Evolutionary conservation across 2,329 filamentous ascomycete genomes (phyloP).

Genomic region (Chaetomium sp.): DNA sequence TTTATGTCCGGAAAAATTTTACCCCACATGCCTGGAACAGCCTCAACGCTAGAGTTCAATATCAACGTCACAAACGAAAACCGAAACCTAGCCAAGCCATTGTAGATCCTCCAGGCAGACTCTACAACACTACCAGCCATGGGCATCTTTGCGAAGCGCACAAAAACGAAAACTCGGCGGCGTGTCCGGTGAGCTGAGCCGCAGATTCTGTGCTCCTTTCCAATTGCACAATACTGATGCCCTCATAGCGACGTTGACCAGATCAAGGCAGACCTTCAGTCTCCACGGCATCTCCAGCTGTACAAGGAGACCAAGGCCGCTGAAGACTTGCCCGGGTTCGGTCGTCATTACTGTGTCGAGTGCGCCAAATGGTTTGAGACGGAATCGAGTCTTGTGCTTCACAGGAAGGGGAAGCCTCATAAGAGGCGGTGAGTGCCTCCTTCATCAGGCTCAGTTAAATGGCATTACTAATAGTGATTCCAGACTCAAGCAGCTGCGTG

Average conservation of each 20-base stretch:
- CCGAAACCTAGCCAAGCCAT: not conserved
- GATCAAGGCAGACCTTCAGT: slow-evolving; percentile 73
- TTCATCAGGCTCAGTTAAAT: not conserved
- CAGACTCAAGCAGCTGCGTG: slow-evolving; percentile 74
- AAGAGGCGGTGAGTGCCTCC: slow-evolving; percentile 63
- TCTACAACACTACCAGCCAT: slow-evolving; percentile 34
- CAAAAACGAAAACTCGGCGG: slow-evolving; percentile 68
- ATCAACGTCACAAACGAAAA: not conserved
- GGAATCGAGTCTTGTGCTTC: slow-evolving; percentile 65
- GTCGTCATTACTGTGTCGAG: slow-evolving; percentile 80
- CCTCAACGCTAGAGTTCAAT: not conserved
- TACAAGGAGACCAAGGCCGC: slow-evolving; percentile 71
- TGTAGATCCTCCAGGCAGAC: not conserved
- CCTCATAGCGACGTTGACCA: slow-evolving; percentile 80
- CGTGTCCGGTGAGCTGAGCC: slow-evolving; percentile 52
- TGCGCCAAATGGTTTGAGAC: slow-evolving; percentile 97
- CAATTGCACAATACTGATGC: slow-evolving; percentile 11
- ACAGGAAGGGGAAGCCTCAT: slow-evolving; percentile 85
- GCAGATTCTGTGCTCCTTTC: not conserved
- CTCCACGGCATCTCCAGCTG: slow-evolving; percentile 70
- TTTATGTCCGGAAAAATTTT: not conserved
- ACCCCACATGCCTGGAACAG: slow-evolving; percentile 1
- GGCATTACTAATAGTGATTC: not conserved
- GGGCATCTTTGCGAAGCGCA: slow-evolving; percentile 61
- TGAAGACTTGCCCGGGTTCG: slow-evolving; percentile 84